Evolutionary conservation across 2,329 filamentous ascomycete species (phyloP).

Genomic region (Calonectria leucothoes): DNA sequence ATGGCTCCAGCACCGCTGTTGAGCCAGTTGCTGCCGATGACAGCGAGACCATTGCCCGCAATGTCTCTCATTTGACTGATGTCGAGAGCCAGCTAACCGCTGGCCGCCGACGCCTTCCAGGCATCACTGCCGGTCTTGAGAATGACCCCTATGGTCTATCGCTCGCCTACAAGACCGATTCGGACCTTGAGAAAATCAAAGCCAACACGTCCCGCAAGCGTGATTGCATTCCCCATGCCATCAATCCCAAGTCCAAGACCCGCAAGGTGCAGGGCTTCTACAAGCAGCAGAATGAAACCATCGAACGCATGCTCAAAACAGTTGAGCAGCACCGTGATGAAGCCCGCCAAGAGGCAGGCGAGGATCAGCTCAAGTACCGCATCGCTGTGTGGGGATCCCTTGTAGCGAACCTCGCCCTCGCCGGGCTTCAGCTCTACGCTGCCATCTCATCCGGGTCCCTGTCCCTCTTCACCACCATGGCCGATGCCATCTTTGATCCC

Average conservation of each 20-base stretch:
- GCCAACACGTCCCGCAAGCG: conserved; percentile 86
- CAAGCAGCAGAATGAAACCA: conserved; percentile 90
- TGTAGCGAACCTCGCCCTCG: conserved; percentile 82
- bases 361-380: conserved; percentile 82
- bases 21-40: conserved; percentile 52
- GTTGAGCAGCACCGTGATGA: conserved; percentile 91
- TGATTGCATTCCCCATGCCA: conserved; percentile 46
- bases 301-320: conserved; percentile 89
- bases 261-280: conserved; percentile 84
- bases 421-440: conserved; percentile 87
- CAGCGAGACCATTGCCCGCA: conserved; percentile 55
- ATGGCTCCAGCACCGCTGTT: conserved; percentile 60
- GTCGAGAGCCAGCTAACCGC: conserved; percentile 61
- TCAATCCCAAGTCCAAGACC: conserved; percentile 48
- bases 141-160: conserved; percentile 87
- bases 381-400: conserved; percentile 77
- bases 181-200: conserved; percentile 81
- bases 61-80: conserved; percentile 54
- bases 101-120: conserved; percentile 60
- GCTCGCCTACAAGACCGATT: conserved; percentile 79
- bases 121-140: conserved; percentile 63
- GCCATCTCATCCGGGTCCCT: conserved; percentile 90
- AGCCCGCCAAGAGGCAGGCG: conserved; percentile 81
- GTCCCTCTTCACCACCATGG: conserved; percentile 97
- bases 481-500: conserved; percentile 94